Evolutionary conservation across 2,329 filamentous ascomycete genomes (phyloP).

Genomic region (Alternaria brassicicola): DNA sequence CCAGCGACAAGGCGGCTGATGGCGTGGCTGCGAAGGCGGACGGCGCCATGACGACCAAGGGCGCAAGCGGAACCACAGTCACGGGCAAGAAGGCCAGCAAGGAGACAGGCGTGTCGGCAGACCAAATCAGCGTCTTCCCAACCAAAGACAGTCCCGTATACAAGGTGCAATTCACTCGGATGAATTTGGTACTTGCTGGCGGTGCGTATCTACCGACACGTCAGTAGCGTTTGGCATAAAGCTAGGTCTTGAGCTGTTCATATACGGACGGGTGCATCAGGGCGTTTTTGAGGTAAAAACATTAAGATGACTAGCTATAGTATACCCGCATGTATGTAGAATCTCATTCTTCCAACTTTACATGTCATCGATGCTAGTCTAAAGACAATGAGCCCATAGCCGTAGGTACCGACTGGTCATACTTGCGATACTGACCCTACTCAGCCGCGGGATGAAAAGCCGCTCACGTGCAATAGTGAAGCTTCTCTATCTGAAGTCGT

Average conservation of each 20-base stretch:
- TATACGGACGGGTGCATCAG: background rate
- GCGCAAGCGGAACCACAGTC: conserved; percentile 53
- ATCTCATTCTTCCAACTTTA: background rate
- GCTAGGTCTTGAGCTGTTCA: background rate
- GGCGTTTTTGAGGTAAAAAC: background rate
- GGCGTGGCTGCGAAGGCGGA: conserved; percentile 58
- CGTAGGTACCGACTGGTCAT: background rate
- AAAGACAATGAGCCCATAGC: background rate
- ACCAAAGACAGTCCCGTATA: conserved; percentile 97
- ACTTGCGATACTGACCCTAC: background rate
- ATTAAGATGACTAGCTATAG: conserved; percentile 1
- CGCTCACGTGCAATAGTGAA: conserved; percentile 17
- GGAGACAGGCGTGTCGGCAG: conserved; percentile 85
- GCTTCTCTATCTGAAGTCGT: background rate
- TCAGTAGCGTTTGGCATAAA: background rate
- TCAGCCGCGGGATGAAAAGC: conserved; percentile 15
- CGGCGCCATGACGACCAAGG: conserved; percentile 58
- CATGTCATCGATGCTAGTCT: background rate
- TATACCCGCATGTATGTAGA: conserved; percentile 7
- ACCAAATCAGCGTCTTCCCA: conserved; percentile 92
- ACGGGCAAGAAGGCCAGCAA: conserved; percentile 75
- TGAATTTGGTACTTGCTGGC: conserved; percentile 90
- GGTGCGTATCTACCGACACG: conserved; percentile 66
- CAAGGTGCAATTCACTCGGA: conserved; percentile 90
- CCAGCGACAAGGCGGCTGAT: conserved; percentile 60